These are phyloP conservation scores for Gaillardinia entomophila DNA, from an alignment of 805 yeast genomes.

Conservation along the genomic window DNA sequence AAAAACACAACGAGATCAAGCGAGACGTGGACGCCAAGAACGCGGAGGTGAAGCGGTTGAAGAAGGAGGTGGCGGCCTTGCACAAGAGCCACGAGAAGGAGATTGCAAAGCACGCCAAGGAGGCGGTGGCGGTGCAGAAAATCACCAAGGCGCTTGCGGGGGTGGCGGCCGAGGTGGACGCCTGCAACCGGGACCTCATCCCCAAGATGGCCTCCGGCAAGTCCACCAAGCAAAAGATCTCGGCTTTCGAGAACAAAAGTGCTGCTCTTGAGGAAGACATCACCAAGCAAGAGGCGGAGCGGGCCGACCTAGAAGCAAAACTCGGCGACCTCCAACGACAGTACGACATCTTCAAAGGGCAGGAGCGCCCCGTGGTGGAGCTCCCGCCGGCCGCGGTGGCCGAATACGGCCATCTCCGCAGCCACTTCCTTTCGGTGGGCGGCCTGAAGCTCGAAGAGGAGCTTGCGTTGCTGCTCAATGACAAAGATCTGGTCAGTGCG, in stretches of 20 bases:
- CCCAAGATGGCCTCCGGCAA: slow-evolving; percentile 58
- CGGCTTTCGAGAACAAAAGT: slow-evolving; percentile 41
- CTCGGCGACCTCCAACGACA: slow-evolving; percentile 36
- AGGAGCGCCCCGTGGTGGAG: background rate
- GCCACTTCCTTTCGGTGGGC: slow-evolving; percentile 45
- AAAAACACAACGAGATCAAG: slow-evolving; percentile 28
- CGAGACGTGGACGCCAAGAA: slow-evolving; percentile 30
- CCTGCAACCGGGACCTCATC: slow-evolving; percentile 43
- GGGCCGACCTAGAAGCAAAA: slow-evolving; percentile 20
- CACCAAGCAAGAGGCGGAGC: slow-evolving; percentile 41
- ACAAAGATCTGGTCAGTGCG: slow-evolving; percentile 37
- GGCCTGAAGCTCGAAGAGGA: slow-evolving; percentile 57
- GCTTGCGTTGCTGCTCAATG: slow-evolving; percentile 34
- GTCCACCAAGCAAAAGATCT: slow-evolving; percentile 42
- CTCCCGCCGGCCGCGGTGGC: slow-evolving; percentile 4
- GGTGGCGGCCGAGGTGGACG: slow-evolving; percentile 37
- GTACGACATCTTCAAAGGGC: slow-evolving; percentile 19
- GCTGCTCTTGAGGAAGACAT: slow-evolving; percentile 48
- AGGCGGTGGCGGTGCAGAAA: slow-evolving; percentile 36
- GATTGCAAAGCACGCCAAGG: slow-evolving; percentile 41
- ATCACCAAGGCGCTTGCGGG: slow-evolving; percentile 30
- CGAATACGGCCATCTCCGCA: slow-evolving; percentile 56
- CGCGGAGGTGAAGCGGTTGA: slow-evolving; percentile 28
- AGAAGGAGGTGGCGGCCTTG: slow-evolving; percentile 18
- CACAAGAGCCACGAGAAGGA: slow-evolving; percentile 21